Base-by-base conservation (phyloP, 1,284 basidiomycete genomes). In the Heterobasidion occidentale region DNA sequence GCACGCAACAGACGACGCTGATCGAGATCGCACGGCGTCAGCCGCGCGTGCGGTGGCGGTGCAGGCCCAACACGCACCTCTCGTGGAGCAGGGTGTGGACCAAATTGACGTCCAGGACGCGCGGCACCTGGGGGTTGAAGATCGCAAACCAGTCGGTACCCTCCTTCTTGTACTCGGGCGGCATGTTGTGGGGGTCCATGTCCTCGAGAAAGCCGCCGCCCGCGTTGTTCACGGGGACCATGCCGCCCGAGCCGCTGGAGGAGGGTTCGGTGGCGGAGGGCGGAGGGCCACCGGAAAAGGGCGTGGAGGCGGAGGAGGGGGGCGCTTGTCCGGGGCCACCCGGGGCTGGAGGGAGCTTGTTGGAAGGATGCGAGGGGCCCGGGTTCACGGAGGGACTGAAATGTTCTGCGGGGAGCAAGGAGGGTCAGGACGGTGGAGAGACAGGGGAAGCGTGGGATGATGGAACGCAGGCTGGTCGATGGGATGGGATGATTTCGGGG, bases 61-160 rank as follows among this genome's bases (percentile, higher is more conserved):
- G 47, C n/a, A 33, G 14, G 34, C 15, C n/a, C 11, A 19, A 35
- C 3, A 70, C 80, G 61, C 64, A 92, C 90, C 91, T 95, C 70
- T 97, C 93, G 69, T 99, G 96, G 66, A 87, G 84, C 36, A 99
- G 76, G 1, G 91, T 97, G 70, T 98, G 93, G 19, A 94, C 86
- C 56, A 98, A 72, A 51, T 76, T 77, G n/a, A 99, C 92, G 69
- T 98, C 94, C 56, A 97, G 74, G 58, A 83, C 79, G 52, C 87
- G 78, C 73, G 93, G 91, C 44, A 83, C 83, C 64, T 90, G 88
- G 14, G 91, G 88, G 69, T 94, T 97, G 77, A 94, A 98, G 54
- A 97, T 83, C 17, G 92, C 94, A 65, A 95, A 90, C 96, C 96
- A 99, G 71, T 98, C 97, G 42, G 77, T 75, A 0, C 94, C 95